These are phyloP conservation scores for Aristolochia californica DNA, from an alignment of 164 flowering plant genomes.

Conservation along the genomic window DNA sequence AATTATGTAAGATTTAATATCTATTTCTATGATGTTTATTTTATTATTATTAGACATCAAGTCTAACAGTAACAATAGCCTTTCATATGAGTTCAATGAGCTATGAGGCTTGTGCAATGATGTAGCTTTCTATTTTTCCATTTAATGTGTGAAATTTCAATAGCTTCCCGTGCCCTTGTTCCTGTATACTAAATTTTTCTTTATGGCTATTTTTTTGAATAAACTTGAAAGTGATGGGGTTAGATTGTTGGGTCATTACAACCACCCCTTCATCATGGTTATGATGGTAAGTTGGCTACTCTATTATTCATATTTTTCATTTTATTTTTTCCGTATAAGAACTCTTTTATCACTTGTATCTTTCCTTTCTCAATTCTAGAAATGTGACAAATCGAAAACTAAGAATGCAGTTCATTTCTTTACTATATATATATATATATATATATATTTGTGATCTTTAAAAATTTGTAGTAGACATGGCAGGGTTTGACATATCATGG, in stretches of 20 bases:
- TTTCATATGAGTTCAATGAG: slow-evolving; percentile 41
- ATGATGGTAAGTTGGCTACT: slow-evolving; percentile 40
- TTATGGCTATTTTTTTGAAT: neutral
- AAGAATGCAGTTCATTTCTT: neutral
- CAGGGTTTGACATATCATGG: slow-evolving; percentile 73
- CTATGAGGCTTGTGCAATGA: neutral
- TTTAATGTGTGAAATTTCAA: neutral
- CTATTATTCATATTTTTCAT: no score
- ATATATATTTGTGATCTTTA: neutral
- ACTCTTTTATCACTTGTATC: neutral
- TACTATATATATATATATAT: neutral
- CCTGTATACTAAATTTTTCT: neutral
- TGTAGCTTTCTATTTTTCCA: neutral
- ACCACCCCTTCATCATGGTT: slow-evolving; percentile 34
- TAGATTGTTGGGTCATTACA: slow-evolving; percentile 52
- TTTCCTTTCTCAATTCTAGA: neutral
- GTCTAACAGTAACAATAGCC: no score
- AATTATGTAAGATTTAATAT: no score
- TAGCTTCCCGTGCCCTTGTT: neutral
- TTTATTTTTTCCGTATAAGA: no score
- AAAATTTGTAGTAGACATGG: slow-evolving; percentile 28
- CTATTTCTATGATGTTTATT: no score
- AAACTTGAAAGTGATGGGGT: slow-evolving; percentile 52
- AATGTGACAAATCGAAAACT: neutral
- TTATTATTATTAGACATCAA: no score